These are phyloP conservation scores for Tolypocladium guangdongense DNA, from an alignment of 2,329 filamentous ascomycete species.

Conservation along the genomic window DNA sequence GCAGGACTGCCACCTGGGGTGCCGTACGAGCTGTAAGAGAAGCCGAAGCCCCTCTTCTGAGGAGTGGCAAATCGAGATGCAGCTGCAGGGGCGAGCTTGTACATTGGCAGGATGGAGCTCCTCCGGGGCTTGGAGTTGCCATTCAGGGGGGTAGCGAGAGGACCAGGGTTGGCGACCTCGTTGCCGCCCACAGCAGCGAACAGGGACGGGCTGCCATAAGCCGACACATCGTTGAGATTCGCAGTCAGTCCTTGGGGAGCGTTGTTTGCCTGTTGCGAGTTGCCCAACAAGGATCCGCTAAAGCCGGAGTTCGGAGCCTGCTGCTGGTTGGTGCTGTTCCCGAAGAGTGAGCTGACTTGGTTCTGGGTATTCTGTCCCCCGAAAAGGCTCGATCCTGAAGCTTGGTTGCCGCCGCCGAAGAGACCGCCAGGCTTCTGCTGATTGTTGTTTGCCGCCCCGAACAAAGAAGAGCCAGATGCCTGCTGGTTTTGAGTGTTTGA, in stretches of 20 bases:
- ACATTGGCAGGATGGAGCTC: constrained; percentile 70
- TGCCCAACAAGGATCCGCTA: constrained; percentile 49
- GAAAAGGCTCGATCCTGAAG: constrained; percentile 42
- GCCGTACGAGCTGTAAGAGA: constrained; percentile 86
- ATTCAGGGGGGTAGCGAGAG: constrained; percentile 80
- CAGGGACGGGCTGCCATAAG: constrained; percentile 80
- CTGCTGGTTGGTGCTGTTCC: constrained; percentile 33
- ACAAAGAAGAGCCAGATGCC: constrained; percentile 34
- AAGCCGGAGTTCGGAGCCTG: constrained; percentile 32
- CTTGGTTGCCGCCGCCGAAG: constrained; percentile 38
- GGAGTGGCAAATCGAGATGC: constrained; percentile 73
- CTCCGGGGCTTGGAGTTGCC: constrained; percentile 66
- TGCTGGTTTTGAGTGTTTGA: constrained; percentile 25
- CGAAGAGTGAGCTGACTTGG: constrained; percentile 33
- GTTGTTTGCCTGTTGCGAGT: constrained; percentile 33
- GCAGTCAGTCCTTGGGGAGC: constrained; percentile 62
- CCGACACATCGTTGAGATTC: constrained; percentile 72
- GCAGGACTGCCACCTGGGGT: constrained; percentile 63
- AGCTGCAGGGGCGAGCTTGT: constrained; percentile 75
- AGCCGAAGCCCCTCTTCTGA: constrained; percentile 79
- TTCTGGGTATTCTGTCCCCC: constrained; percentile 35
- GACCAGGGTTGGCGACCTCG: constrained; percentile 65
- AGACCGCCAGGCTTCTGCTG: constrained; percentile 34
- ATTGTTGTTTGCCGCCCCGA: constrained; percentile 28
- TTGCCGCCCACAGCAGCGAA: constrained; percentile 61